Evolutionary conservation across 1,139 yeast genomes (phyloP).

Genomic region (Lodderomyces metapsilosis): DNA sequence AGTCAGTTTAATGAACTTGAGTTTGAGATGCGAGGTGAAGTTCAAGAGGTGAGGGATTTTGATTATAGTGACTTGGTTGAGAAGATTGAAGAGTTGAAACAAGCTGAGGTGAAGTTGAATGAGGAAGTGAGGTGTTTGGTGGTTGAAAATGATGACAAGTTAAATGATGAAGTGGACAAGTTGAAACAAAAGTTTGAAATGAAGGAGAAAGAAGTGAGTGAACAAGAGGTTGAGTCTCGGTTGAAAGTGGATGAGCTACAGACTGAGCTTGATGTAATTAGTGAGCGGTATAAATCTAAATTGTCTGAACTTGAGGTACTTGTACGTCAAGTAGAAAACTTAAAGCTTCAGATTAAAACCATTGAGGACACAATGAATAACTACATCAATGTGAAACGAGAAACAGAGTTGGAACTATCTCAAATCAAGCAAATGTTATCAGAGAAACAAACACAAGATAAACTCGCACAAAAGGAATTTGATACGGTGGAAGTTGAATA

Average conservation of each 20-base stretch:
- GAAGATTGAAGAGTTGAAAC: slow-evolving; percentile 19
- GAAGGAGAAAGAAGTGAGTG: slow-evolving; percentile 1
- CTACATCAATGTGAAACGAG: slow-evolving; percentile 3
- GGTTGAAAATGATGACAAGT: slow-evolving; percentile 11
- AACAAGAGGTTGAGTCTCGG: background rate
- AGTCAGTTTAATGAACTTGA: slow-evolving; percentile 31
- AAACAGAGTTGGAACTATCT: slow-evolving; percentile 5
- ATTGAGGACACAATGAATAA: slow-evolving; percentile 12
- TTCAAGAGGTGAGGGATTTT: slow-evolving; percentile 25
- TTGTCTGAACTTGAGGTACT: slow-evolving; percentile 9
- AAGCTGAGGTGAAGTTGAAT: slow-evolving; percentile 13
- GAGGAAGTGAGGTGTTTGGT: slow-evolving; percentile 14
- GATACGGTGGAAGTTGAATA: slow-evolving; percentile 10
- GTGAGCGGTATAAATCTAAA: background rate
- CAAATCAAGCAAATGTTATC: background rate
- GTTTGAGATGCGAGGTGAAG: slow-evolving; percentile 31
- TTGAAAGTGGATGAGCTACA: background rate
- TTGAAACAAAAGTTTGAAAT: slow-evolving; percentile 21
- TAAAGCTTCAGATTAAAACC: slow-evolving; percentile 7
- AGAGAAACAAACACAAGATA: background rate
- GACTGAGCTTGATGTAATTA: background rate
- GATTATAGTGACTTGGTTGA: slow-evolving; percentile 23
- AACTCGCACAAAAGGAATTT: background rate
- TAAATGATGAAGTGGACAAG: slow-evolving; percentile 16
- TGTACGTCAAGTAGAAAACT: slow-evolving; percentile 7